Conservation (phyloP, 495 filamentous ascomycete species). For the Usnea hakonensis region DNA sequence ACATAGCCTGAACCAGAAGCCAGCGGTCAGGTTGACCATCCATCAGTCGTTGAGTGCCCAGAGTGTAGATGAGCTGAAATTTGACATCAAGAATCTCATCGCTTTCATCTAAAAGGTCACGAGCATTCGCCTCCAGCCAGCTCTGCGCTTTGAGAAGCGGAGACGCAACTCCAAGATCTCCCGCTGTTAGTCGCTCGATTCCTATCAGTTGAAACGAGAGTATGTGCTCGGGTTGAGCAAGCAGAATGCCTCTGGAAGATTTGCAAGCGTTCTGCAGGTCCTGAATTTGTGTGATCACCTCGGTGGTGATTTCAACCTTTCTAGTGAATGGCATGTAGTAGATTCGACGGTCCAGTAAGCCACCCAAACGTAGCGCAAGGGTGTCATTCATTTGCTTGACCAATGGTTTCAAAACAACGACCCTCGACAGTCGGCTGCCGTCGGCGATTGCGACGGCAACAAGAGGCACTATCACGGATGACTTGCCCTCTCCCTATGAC, state of each 20-base stretch:
- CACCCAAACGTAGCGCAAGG: slow-evolving; percentile 50
- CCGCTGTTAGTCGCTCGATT: slow-evolving; percentile 39
- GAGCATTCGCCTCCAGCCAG: slow-evolving; percentile 34
- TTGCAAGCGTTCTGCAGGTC: slow-evolving; percentile 44
- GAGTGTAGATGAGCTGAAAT: slow-evolving; percentile 62
- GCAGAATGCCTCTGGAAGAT: slow-evolving; percentile 42
- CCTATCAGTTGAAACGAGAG: slow-evolving; percentile 62
- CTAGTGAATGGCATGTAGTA: slow-evolving; percentile 59
- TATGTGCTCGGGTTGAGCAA: slow-evolving; percentile 61
- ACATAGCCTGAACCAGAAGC: slow-evolving; percentile 23
- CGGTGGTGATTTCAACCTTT: slow-evolving; percentile 28
- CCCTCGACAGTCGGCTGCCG: slow-evolving; percentile 40
- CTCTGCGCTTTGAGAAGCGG: slow-evolving; percentile 35
- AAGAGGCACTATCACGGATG: slow-evolving; percentile 60
- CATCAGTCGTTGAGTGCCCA: slow-evolving; percentile 47
- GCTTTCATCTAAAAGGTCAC: slow-evolving; percentile 60
- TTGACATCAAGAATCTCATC: slow-evolving; percentile 55
- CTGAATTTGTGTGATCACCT: slow-evolving; percentile 26
- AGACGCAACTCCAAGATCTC: slow-evolving; percentile 22
- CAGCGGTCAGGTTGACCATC: slow-evolving; percentile 54
- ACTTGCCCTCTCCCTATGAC: slow-evolving; percentile 56
- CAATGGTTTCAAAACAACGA: slow-evolving; percentile 57
- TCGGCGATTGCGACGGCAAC: slow-evolving; percentile 51
- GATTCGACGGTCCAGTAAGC: slow-evolving; percentile 42
- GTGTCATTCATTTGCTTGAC: slow-evolving; percentile 55